Evolutionary conservation across 2,329 filamentous ascomycete species (phyloP).

Genomic region (Aureobasidium uvarum): DNA sequence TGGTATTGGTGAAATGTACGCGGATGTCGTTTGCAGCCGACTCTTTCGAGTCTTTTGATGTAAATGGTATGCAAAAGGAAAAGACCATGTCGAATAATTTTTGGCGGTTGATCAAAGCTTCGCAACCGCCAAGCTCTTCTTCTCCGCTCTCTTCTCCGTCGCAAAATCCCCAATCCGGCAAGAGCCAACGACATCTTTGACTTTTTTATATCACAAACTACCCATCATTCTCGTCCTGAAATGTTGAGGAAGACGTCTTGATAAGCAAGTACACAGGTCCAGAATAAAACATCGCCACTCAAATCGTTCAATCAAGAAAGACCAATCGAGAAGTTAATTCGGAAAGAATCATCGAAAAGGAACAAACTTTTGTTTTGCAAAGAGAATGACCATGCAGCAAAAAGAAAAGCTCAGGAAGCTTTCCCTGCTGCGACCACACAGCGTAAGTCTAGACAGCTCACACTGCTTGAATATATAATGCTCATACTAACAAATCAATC

Average conservation of each 20-base stretch:
- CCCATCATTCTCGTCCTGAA: neutral
- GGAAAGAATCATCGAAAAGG: neutral
- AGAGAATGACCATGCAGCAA: constrained; percentile 32
- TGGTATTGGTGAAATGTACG: too few relatives aligned
- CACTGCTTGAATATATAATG: neutral
- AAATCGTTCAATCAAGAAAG: too few relatives aligned
- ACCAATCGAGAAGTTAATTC: neutral
- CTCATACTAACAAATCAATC: neutral
- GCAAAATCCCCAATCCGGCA: constrained; percentile 20
- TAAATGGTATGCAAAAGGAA: constrained; percentile 1
- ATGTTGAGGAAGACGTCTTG: neutral
- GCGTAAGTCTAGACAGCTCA: neutral
- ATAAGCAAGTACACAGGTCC: neutral
- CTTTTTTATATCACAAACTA: neutral
- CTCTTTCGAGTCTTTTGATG: neutral
- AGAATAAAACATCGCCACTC: neutral
- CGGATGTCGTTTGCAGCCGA: neutral
- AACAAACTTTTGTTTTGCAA: neutral
- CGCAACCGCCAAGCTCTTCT: constrained; percentile 33
- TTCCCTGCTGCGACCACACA: constrained; percentile 31
- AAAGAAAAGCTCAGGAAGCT: constrained; percentile 39
- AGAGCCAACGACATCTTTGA: neutral
- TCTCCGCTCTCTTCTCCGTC: constrained; percentile 1
- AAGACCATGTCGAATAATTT: constrained; percentile 34
- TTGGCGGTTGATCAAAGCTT: constrained; percentile 33